Base-by-base conservation (phyloP, 495 filamentous ascomycete species). In the Penicillium canescens region DNA sequence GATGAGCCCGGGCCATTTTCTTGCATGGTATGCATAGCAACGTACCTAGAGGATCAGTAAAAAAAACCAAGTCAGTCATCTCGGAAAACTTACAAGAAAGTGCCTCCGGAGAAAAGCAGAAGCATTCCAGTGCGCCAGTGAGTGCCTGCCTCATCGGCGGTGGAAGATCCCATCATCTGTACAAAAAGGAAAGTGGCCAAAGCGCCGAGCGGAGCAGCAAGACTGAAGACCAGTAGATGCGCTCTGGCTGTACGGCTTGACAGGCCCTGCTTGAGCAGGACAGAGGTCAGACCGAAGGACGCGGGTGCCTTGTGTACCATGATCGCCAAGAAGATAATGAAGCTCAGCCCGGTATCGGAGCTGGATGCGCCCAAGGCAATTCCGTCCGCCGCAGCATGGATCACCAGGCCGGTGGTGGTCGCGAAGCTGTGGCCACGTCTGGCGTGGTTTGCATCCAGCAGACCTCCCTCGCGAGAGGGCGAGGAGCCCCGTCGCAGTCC, bases 11-110 rank as follows among this genome's bases (percentile, higher is more conserved):
- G 70, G 52, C 83, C 82, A 40, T 87, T 85, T 61, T 96, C 91
- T 65, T 93, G 90, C 91, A 98, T 96, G 3, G 92, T 91, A 65
- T 98, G 94, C 93, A 97, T 96, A 2, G 94, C 95, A 24, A 98
- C 94, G 64, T 98, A 98, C 65, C 92, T 96, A 49, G 18, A 9
- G 14, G 37, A 3, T 36, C 10, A 46, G 71, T 53, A 68, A 55
- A 43, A 55, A 43, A 43, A 36, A 41, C 7, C 39, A 40, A 40
- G 12, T 39, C 6, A 38, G 24, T 50, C 23, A 41, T 21, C 14
- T 34, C 10, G 40, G 26, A 37, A 50, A 9, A 80, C 89, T 81
- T 72, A 96, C 91, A 98, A 75, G 68, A 98, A 98, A 3, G 94
- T 98, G 13, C 94, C 94, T 2, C 86, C 94, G 12, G 90, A 95